Conservation (phyloP, 352 stramenopile genomes). For the Pythium insidiosum region DNA sequence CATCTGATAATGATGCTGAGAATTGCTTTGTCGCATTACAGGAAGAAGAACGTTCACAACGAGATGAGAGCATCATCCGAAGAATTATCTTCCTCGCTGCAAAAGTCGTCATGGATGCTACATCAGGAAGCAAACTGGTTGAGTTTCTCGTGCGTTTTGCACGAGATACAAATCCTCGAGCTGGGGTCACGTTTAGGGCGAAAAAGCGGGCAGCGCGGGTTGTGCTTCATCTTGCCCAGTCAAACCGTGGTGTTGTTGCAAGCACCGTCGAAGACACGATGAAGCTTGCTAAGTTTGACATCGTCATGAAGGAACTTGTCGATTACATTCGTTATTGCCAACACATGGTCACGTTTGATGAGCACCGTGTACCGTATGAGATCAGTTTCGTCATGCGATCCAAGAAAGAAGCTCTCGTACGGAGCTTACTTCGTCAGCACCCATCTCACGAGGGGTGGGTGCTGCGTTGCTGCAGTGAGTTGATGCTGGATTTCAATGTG, state of each 20-base stretch:
- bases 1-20: neutral
- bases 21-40: conserved; percentile 12
- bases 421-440: conserved; percentile 23
- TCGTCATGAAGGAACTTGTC: conserved; percentile 17
- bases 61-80: conserved; percentile 17
- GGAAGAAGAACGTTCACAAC: conserved; percentile 8
- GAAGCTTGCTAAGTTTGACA: conserved; percentile 11
- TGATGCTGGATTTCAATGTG: conserved; percentile 32
- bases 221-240: conserved; percentile 17
- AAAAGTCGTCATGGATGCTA: conserved; percentile 1
- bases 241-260: conserved; percentile 9
- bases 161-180: conserved; percentile 16
- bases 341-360: conserved; percentile 30
- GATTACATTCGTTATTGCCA: conserved; percentile 20
- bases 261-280: conserved; percentile 12
- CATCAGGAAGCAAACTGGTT: conserved; percentile 7
- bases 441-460: conserved; percentile 9
- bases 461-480: conserved; percentile 11
- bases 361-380: conserved; percentile 25
- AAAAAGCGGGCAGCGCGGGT: conserved; percentile 20
- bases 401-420: conserved; percentile 25
- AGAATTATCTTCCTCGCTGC: conserved; percentile 12
- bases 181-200: conserved; percentile 27
- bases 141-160: conserved; percentile 16
- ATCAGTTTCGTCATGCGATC: conserved; percentile 22